phyloP scores from a whole-genome alignment of 495 filamentous ascomycete species.

The Xylaria intraflava region DNA sequence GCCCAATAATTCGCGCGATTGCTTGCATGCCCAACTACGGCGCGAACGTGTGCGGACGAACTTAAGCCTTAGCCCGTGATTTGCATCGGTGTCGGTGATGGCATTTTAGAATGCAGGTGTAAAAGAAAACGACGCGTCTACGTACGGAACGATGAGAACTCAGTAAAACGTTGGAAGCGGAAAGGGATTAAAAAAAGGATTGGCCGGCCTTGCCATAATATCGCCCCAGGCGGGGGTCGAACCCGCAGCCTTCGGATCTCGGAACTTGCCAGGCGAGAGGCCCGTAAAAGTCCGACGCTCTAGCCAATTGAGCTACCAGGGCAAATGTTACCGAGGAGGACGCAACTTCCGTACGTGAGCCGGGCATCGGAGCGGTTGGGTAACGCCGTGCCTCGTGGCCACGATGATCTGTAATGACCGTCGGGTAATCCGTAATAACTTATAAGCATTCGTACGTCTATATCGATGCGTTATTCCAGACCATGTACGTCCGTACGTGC shows the following conservation, averaged over 20 bases:
- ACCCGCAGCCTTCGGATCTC: constrained; percentile 32
- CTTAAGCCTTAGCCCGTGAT: background rate
- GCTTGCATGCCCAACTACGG: background rate
- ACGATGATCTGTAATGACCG: too few relatives aligned
- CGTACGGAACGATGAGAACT: too few relatives aligned
- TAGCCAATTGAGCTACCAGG: constrained; percentile 15
- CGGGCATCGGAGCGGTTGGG: background rate
- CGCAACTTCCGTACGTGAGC: background rate
- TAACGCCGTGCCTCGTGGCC: too few relatives aligned
- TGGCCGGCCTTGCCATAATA: background rate
- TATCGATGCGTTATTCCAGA: too few relatives aligned
- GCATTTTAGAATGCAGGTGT: too few relatives aligned
- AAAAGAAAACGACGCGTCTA: too few relatives aligned
- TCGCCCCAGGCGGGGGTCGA: constrained; percentile 31
- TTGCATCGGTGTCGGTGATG: too few relatives aligned
- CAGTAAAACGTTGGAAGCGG: background rate
- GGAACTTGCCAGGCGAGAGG: background rate
- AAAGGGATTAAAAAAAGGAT: background rate
- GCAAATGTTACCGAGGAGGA: background rate
- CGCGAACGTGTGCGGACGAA: background rate
- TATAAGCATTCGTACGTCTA: too few relatives aligned
- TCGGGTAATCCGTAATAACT: too few relatives aligned
- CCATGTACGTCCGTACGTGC: too few relatives aligned
- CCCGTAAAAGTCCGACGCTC: constrained; percentile 13
- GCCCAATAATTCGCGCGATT: background rate